Percentiles rank a stretch among this genome's conserved stretches.
These are phyloP conservation scores for Paraleonurus japonicus DNA, from an alignment of 257 asterid species.

Conservation along the genomic window DNA sequence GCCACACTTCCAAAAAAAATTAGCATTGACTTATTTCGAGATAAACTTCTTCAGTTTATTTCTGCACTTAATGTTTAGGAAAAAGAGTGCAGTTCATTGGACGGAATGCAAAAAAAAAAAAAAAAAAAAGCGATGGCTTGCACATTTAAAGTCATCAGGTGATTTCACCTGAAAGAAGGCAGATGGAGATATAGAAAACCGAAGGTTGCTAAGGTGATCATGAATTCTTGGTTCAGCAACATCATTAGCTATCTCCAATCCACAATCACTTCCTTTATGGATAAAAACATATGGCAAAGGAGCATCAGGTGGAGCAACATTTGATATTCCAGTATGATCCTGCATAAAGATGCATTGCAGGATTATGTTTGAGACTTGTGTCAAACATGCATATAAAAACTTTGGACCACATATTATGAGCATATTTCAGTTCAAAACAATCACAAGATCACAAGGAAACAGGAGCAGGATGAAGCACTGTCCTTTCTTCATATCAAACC, in stretches of 20 bases:
- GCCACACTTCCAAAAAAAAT: constrained; percentile 30
- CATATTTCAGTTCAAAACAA: not conserved
- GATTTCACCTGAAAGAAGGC: constrained; percentile 92
- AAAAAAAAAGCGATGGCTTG: not conserved
- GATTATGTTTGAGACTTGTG: constrained; percentile 2
- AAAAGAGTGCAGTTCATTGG: not conserved
- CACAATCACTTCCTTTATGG: constrained; percentile 44
- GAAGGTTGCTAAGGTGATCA: constrained; percentile 74
- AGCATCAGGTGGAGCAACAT: constrained; percentile 94
- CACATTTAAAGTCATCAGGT: not conserved
- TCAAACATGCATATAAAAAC: constrained; percentile 10
- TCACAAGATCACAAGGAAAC: not conserved
- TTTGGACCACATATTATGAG: not conserved
- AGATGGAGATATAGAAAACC: constrained; percentile 86
- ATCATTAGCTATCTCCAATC: constrained; percentile 45
- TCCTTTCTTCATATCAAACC: not conserved
- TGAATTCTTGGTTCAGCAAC: constrained; percentile 77
- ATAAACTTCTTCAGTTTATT: constrained; percentile 2
- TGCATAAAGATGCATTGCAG: constrained; percentile 30
- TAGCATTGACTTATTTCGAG: not conserved
- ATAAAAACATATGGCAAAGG: constrained; percentile 59
- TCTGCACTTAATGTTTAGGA: not conserved
- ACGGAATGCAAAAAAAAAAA: not conserved
- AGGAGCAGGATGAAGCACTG: not conserved
- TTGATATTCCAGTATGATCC: constrained; percentile 98